These are phyloP conservation scores for Xylariaceae sp. DNA, from an alignment of 2,329 filamentous ascomycete genomes.

Conservation along the genomic window DNA sequence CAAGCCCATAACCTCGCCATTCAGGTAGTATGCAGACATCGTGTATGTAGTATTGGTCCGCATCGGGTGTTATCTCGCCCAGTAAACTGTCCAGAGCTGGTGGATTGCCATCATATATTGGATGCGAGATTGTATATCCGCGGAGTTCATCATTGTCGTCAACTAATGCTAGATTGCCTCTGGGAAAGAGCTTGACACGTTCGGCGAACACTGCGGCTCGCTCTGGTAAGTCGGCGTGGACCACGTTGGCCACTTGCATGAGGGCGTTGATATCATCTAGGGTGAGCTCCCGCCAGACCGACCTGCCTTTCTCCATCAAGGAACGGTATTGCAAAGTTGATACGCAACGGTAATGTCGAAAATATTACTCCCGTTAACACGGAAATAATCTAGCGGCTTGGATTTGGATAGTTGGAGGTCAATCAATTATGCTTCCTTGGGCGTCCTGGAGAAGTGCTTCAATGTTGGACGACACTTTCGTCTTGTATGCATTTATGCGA, in stretches of 20 bases:
- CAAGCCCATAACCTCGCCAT: conserved; percentile 29
- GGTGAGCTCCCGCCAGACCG: conserved; percentile 30
- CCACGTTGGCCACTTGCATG: conserved; percentile 25
- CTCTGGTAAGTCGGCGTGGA: conserved; percentile 35
- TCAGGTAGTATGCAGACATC: conserved; percentile 33
- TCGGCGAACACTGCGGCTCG: conserved; percentile 30
- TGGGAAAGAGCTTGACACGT: conserved; percentile 34
- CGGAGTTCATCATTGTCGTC: conserved; percentile 20
- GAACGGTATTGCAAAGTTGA: too few species aligned
- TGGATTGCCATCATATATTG: conserved; percentile 30
- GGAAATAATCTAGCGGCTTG: too few species aligned
- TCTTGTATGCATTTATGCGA: too few species aligned
- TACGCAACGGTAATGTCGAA: too few species aligned
- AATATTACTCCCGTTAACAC: too few species aligned
- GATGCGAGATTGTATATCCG: conserved; percentile 38
- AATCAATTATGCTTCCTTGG: too few species aligned
- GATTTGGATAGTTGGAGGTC: too few species aligned
- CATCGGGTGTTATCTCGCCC: conserved; percentile 26
- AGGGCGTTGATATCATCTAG: conserved; percentile 26
- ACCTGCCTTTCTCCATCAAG: conserved; percentile 1
- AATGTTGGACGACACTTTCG: too few species aligned
- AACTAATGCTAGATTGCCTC: conserved; percentile 33
- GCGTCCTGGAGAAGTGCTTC: too few species aligned
- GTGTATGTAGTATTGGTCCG: conserved; percentile 39
- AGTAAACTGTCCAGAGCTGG: conserved; percentile 33